These are phyloP conservation scores for Zoysia japonica DNA, from an alignment of 176 grass and related monocot species.

Conservation along the genomic window DNA sequence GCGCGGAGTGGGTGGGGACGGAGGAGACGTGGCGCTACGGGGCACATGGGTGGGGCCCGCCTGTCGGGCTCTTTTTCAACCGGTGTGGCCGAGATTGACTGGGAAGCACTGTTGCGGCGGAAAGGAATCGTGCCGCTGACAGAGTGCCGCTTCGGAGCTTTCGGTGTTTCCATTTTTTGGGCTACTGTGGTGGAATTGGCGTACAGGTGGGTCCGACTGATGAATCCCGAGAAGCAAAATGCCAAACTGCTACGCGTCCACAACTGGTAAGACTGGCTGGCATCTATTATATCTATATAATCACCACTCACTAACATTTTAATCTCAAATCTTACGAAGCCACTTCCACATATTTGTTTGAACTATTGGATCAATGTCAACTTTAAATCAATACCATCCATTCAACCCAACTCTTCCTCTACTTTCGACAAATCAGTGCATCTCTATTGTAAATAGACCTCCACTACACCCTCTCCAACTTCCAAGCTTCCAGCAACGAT, in stretches of 20 bases:
- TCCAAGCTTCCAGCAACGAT: no score
- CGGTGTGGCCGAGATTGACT: conserved; percentile 15
- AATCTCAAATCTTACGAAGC: no score
- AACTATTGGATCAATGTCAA: no score
- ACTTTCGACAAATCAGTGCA: no score
- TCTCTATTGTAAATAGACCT: no score
- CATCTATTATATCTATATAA: background rate
- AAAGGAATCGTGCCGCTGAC: conserved; percentile 6
- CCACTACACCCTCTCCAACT: no score
- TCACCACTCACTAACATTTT: no score
- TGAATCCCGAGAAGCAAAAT: background rate
- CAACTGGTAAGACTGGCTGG: background rate
- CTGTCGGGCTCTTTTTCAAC: conserved; percentile 31
- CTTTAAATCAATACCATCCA: no score
- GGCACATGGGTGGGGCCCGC: conserved; percentile 38
- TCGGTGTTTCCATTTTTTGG: background rate
- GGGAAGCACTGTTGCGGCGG: background rate
- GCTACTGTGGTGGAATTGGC: background rate
- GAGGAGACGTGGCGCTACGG: background rate
- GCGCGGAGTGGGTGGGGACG: conserved; percentile 6
- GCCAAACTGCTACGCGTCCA: background rate
- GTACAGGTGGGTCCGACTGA: background rate
- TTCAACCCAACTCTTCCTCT: no score
- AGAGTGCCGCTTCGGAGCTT: background rate
- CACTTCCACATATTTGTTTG: no score